phyloP scores from a whole-genome alignment of 1,284 basidiomycete genomes.

The Cutaneotrichosporon curvatum region DNA sequence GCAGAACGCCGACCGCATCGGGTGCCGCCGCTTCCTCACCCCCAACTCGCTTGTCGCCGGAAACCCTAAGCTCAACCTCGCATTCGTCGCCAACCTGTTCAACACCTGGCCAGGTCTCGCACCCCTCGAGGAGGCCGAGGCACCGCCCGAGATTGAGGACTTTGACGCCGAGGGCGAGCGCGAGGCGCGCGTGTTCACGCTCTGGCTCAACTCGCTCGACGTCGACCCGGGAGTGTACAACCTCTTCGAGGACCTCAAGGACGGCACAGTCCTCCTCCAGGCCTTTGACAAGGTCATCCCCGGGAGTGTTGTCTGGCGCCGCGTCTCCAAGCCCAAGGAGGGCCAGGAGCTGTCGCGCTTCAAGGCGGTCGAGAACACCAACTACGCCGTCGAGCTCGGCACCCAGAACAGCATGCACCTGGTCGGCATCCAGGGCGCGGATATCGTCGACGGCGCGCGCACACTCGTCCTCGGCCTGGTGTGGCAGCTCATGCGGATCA shows the following conservation, averaged over 20 bases:
- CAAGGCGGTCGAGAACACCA: constrained; percentile 97
- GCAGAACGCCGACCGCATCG: constrained; percentile 86
- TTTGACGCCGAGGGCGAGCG: constrained; percentile 98
- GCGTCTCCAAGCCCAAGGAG: constrained; percentile 85
- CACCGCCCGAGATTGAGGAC: constrained; percentile 71
- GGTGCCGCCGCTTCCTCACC: constrained; percentile 92
- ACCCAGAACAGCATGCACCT: constrained; percentile 90
- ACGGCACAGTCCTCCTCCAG: constrained; percentile 84
- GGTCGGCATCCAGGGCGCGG: constrained; percentile 94
- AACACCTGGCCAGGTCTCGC: constrained; percentile 92
- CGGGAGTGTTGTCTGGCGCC: constrained; percentile 85
- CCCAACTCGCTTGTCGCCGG: constrained; percentile 83
- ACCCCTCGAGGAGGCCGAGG: constrained; percentile 82
- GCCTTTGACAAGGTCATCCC: constrained; percentile 94
- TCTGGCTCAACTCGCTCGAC: constrained; percentile 95
- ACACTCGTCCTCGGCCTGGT: constrained; percentile 92
- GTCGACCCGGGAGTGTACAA: constrained; percentile 96
- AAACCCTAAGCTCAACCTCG: constrained; percentile 96
- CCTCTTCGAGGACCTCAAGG: constrained; percentile 88
- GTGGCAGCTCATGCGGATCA: constrained; percentile 90
- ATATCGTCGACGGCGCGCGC: constrained; percentile 86
- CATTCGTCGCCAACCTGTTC: constrained; percentile 97
- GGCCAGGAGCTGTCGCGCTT: constrained; percentile 84
- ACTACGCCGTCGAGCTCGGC: constrained; percentile 88
- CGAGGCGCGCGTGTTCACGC: constrained; percentile 92